Evolutionary conservation across 805 yeast species (phyloP), one percentile per base, ranked within the genome.

Genomic region (Hermanozyma aechmeae): DNA sequence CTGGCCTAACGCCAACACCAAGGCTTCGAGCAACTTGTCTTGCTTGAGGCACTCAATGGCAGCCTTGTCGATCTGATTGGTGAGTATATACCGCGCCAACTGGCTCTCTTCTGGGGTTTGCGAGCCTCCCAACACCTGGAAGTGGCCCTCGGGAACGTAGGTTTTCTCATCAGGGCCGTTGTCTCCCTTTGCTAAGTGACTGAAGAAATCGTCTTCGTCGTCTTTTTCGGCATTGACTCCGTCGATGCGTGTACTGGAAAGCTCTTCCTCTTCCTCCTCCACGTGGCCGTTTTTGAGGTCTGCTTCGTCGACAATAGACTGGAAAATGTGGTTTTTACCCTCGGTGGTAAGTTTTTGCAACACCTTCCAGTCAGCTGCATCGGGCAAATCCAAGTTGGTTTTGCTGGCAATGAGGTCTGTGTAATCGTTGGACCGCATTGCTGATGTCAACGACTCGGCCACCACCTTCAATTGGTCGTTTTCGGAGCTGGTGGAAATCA

Each of bases 1-100:
- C 3, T 79, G 83, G 43, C 76, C 74, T 45, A 81, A 56, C 0
- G 97, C 83, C 35, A 92, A 66, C 16, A 87, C 61, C 41, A 87
- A 67, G 3, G 97, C 96, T 50, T 92, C 97, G 14, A 71, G 53
- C 14, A 85, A 54, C 34, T 71, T 68, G 28, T 71, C 79, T 20
- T 72, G 68, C 25, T 73, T 64, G 35, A 92, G 57, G 39, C 89
- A 75, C 15, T 65, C 46, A 19, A 76, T 69, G 9, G 84, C 76
- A 1, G 96, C 96, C 15, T 68, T 61, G 11, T 69, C 70, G 27
- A 70, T 55, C 28, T 84, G 68, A 35, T 86, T 85, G 11, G 54
- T 50, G 28, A 89, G 65, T 26, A 89, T 51, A 14, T 54, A 48
- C 31, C 50, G 49, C 26, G 55, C 44, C 21, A 58, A 40, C 23